phyloP scores from a whole-genome alignment of 2,329 filamentous ascomycete species.

The Didymella arachidicola region DNA sequence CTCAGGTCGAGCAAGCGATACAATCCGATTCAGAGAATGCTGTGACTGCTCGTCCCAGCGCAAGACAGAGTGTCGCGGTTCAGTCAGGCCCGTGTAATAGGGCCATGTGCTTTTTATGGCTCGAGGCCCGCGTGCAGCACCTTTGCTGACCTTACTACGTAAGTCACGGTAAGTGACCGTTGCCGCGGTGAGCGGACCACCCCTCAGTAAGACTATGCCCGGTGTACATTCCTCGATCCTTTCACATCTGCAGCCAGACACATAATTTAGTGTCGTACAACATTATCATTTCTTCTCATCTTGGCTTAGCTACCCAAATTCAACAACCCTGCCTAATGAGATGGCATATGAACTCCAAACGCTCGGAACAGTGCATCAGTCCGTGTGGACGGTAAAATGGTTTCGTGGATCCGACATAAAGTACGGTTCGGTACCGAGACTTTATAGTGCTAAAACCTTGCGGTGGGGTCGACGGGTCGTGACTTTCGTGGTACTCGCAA shows the following conservation, averaged over 20 bases:
- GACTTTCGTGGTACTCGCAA: slow-evolving; percentile 14
- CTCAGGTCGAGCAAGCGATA: not conserved
- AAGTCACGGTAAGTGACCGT: not conserved
- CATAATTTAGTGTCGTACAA: slow-evolving; percentile 1
- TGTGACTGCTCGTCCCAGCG: no score
- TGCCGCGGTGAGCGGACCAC: not conserved
- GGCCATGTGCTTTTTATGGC: no score
- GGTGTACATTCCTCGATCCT: no score
- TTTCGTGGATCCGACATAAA: not conserved
- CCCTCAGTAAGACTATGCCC: no score
- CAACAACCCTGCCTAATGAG: slow-evolving; percentile 11
- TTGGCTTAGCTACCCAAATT: slow-evolving; percentile 15
- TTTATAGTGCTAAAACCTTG: not conserved
- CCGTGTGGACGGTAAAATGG: slow-evolving; percentile 14
- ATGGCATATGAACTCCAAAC: slow-evolving; percentile 19
- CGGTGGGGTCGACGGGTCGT: slow-evolving; percentile 15
- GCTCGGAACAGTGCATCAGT: slow-evolving; percentile 24
- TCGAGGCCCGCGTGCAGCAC: no score
- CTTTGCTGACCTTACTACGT: not conserved
- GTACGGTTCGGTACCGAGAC: no score
- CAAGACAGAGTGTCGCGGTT: no score
- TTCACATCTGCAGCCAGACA: no score
- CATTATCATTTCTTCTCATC: slow-evolving; percentile 22
- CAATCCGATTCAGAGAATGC: no score
- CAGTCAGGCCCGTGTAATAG: no score